Evolutionary conservation across 306 rosid species (phyloP).

Genomic region (Inga laurina): DNA sequence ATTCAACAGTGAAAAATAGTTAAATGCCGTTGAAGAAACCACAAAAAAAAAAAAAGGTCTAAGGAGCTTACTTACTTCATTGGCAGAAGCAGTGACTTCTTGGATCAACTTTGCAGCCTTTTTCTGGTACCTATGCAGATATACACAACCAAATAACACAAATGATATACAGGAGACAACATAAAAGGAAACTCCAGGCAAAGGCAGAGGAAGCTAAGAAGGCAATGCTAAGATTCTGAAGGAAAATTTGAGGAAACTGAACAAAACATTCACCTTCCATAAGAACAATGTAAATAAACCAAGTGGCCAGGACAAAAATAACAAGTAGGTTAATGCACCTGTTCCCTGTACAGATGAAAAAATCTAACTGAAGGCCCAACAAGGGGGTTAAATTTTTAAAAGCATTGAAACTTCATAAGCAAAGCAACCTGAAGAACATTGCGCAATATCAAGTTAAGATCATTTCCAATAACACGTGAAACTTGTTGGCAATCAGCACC

Average conservation of each 20-base stretch:
- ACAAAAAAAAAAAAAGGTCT: background rate
- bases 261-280: conserved; percentile 66
- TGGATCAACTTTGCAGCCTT: conserved; percentile 87
- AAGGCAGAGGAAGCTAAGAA: background rate
- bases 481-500: conserved; percentile 99
- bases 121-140: conserved; percentile 78
- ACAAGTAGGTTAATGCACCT: conserved; percentile 82
- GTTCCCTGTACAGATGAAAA: conserved; percentile 57
- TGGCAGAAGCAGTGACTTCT: conserved; percentile 91
- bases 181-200: background rate
- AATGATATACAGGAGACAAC: background rate
- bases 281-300: conserved; percentile 79
- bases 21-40: conserved; percentile 6
- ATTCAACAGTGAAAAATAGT: conserved; percentile 18
- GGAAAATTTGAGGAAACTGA: conserved; percentile 25
- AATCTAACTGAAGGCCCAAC: conserved; percentile 29
- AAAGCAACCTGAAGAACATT: conserved; percentile 80
- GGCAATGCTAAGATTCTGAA: conserved; percentile 23
- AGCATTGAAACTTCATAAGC: conserved; percentile 10
- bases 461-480: conserved; percentile 92
- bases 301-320: conserved; percentile 85
- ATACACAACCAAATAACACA: conserved; percentile 30
- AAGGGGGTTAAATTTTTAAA: conserved; percentile 19
- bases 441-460: conserved; percentile 91
- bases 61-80: conserved; percentile 60